phyloP scores from a whole-genome alignment of 495 filamentous ascomycete species.

The Penicillium herquei region DNA sequence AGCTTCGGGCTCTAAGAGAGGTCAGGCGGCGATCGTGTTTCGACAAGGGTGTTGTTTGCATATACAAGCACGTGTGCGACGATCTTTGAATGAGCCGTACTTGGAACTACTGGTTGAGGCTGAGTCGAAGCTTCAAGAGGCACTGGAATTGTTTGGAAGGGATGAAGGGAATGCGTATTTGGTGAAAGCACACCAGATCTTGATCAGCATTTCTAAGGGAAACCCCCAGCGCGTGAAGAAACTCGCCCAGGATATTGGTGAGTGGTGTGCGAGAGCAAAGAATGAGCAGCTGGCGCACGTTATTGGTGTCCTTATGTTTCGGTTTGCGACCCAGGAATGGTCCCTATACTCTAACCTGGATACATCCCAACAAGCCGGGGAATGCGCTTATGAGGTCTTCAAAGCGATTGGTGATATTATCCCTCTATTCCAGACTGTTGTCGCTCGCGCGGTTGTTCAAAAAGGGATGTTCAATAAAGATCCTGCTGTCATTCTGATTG shows the following conservation, averaged over 20 bases:
- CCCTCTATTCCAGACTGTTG: conserved; percentile 19
- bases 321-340: conserved; percentile 20
- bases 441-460: conserved; percentile 13
- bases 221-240: conserved; percentile 7
- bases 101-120: conserved; percentile 9
- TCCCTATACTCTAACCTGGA: conserved; percentile 18
- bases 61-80: conserved; percentile 9
- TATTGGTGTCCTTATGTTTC: conserved; percentile 11
- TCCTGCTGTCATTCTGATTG: conserved; percentile 8
- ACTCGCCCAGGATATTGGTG: conserved; percentile 18
- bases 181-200: conserved; percentile 20
- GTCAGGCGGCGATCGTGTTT: conserved; percentile 22
- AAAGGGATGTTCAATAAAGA: conserved; percentile 16
- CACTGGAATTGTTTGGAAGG: conserved; percentile 16
- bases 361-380: conserved; percentile 10
- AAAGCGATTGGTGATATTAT: conserved; percentile 11
- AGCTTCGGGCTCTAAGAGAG: conserved; percentile 11
- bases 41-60: conserved; percentile 24
- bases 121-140: conserved; percentile 11
- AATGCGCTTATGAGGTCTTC: conserved; percentile 17
- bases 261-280: conserved; percentile 15
- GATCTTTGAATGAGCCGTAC: background rate
- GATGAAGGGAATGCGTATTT: conserved; percentile 22
- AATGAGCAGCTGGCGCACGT: conserved; percentile 20
- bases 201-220: conserved; percentile 18